Evolutionary conservation across 2,329 filamentous ascomycete genomes (phyloP).

Genomic region (Fusarium stilboides): DNA sequence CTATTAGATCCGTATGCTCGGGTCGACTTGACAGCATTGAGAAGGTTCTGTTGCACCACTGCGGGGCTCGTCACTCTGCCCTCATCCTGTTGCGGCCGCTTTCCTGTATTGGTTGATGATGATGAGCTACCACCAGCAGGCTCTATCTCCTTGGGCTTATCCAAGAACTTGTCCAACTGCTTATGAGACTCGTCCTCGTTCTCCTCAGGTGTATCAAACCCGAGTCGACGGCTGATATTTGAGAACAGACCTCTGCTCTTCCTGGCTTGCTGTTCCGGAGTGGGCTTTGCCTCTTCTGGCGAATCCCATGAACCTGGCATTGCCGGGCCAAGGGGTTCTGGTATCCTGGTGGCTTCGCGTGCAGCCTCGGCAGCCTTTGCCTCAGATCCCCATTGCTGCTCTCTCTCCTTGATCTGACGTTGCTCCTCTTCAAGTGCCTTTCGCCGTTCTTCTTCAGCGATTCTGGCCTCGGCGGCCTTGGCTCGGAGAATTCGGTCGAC

Average conservation of each 20-base stretch:
- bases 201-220: constrained; percentile 70
- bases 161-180: constrained; percentile 62
- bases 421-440: constrained; percentile 82
- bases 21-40: constrained; percentile 84
- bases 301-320: constrained; percentile 87
- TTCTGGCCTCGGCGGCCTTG: constrained; percentile 88
- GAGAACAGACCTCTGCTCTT: constrained; percentile 76
- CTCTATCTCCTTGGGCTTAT: constrained; percentile 49
- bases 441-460: constrained; percentile 86
- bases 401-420: constrained; percentile 72
- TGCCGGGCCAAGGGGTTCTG: constrained; percentile 57
- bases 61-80: constrained; percentile 73
- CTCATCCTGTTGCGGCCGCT: constrained; percentile 57
- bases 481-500: constrained; percentile 93
- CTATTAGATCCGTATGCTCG: constrained; percentile 81
- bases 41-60: constrained; percentile 77
- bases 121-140: constrained; percentile 33
- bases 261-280: constrained; percentile 54
- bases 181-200: constrained; percentile 60
- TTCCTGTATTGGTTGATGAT: constrained; percentile 14
- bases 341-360: constrained; percentile 59
- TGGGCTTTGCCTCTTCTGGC: constrained; percentile 64
- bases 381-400: constrained; percentile 59
- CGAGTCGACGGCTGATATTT: constrained; percentile 76
- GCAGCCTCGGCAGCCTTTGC: constrained; percentile 59